Base-by-base conservation (phyloP, 2,329 filamentous ascomycete genomes). In the Rhynchosporium agropyri region DNA sequence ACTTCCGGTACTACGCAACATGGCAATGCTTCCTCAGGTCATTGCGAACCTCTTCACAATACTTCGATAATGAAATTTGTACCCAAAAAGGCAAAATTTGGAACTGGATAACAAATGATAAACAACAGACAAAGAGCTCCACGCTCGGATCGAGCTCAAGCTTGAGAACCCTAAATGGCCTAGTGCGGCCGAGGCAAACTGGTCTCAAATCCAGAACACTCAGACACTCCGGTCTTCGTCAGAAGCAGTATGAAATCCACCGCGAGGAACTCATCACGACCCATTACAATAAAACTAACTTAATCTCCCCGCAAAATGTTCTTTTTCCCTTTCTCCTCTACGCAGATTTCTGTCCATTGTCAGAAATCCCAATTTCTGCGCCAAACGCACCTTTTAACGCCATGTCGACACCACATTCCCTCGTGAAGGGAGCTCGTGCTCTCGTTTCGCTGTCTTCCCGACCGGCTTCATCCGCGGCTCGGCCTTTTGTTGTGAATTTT, bases 211-310 rank as follows among this genome's bases (percentile, higher is more conserved):
- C 9, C 33, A 36, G 33, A 36, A 36, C 33, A 10, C 51, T 48
- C 10, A 31, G 33, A 46, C 15, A 13, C 56, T 36, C 46, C 59
- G 55, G 48, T 61, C 59, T 48, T 64, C 63, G 49, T 60, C 51
- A 58, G 51, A 45, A 31, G 46, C 59, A 71, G 68, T 72, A 71
- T 72, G 61, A 69, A 67, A 70, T 67, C 60, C 63, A 70, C 72
- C 62, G 68, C 68, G 69, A 67, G 65, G 55, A 53, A 58, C 62
- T 69, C 65, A 73, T 74, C 73, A 74, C 72, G 73, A 73, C 71
- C 46, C 36, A 61, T 61, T 50, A 63, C 59, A 60, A 70, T 60
- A 73, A 73, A 70, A 68, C 29, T 20, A 20, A 20, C 10, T 45
- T 46, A 29, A n/a, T 9, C 15, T 63, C 45, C 61, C 51, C 61